These are phyloP conservation scores for Garcileccinum viscosum DNA, from an alignment of 1,284 basidiomycete genomes.

Conservation along the genomic window DNA sequence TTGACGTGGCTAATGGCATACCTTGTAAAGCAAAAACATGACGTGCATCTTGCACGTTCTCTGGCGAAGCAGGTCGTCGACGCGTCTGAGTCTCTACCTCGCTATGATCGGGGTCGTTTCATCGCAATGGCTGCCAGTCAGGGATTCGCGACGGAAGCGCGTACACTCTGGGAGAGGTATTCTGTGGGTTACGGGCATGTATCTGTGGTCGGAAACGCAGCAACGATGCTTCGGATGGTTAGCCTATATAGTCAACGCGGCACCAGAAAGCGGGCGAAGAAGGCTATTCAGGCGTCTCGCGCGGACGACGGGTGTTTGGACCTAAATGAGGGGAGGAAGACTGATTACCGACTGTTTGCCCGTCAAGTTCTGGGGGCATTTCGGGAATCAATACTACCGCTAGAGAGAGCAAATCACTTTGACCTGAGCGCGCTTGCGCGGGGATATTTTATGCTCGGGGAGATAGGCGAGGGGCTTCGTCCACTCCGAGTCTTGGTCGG, in stretches of 20 bases:
- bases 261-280: constrained; percentile 24
- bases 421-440: constrained; percentile 66
- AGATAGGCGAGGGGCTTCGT: constrained; percentile 51
- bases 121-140: constrained; percentile 51
- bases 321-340: constrained; percentile 12
- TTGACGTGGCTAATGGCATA: constrained; percentile 59
- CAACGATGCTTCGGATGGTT: constrained; percentile 60
- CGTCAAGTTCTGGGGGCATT: constrained; percentile 54
- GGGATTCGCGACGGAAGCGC: constrained; percentile 54
- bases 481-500: constrained; percentile 53
- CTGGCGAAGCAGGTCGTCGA: constrained; percentile 57
- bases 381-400: constrained; percentile 48
- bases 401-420: constrained; percentile 54
- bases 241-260: constrained; percentile 54
- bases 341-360: constrained; percentile 45
- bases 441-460: constrained; percentile 64
- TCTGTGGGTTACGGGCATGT: constrained; percentile 48
- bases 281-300: neutral
- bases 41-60: constrained; percentile 46
- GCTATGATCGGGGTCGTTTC: constrained; percentile 52
- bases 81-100: constrained; percentile 46
- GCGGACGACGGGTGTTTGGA: constrained; percentile 5
- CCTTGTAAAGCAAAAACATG: constrained; percentile 46
- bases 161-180: constrained; percentile 63
- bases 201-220: constrained; percentile 51